A percentile compares a stretch with the other conserved stretches of the same genome.
These are phyloP conservation scores for Atkinsonella texensis DNA, from an alignment of 2,329 filamentous ascomycete species.

Conservation along the genomic window DNA sequence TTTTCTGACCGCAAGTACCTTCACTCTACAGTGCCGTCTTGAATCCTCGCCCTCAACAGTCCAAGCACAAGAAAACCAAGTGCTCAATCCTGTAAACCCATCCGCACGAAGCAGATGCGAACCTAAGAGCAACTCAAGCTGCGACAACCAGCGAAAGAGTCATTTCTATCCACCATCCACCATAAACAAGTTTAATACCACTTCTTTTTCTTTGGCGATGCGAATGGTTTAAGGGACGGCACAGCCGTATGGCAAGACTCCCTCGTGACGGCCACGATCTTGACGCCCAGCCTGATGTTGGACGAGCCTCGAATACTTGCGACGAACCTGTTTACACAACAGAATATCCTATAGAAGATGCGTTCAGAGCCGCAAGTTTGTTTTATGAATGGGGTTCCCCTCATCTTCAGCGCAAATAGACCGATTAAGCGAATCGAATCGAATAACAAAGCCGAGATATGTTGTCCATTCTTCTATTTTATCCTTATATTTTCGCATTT, in stretches of 20 bases:
- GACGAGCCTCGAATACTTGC: constrained; percentile 1
- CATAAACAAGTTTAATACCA: constrained; percentile 5
- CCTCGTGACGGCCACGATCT: constrained; percentile 1
- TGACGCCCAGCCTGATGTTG: background rate
- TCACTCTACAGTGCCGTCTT: constrained; percentile 48
- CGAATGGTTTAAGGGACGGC: constrained; percentile 1
- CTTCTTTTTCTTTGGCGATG: constrained; percentile 1
- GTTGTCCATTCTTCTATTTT: background rate
- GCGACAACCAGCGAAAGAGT: background rate
- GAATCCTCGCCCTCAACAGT: constrained; percentile 48
- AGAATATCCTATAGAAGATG: background rate
- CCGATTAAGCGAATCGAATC: constrained; percentile 1
- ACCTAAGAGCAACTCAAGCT: background rate
- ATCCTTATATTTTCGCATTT: background rate
- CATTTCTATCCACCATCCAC: background rate
- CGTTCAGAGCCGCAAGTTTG: background rate
- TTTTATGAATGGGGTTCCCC: constrained; percentile 2
- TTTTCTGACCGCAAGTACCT: background rate
- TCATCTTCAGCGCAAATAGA: constrained; percentile 6
- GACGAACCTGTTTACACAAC: background rate
- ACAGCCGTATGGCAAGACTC: background rate
- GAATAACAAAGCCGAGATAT: background rate
- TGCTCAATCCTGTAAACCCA: constrained; percentile 53
- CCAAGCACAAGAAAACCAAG: constrained; percentile 52
- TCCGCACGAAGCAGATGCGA: background rate